Evolutionary conservation across 2,329 filamentous ascomycete genomes (phyloP), one percentile per base, ranked within the genome.

Genomic region (Epichloe brachyelytri): DNA sequence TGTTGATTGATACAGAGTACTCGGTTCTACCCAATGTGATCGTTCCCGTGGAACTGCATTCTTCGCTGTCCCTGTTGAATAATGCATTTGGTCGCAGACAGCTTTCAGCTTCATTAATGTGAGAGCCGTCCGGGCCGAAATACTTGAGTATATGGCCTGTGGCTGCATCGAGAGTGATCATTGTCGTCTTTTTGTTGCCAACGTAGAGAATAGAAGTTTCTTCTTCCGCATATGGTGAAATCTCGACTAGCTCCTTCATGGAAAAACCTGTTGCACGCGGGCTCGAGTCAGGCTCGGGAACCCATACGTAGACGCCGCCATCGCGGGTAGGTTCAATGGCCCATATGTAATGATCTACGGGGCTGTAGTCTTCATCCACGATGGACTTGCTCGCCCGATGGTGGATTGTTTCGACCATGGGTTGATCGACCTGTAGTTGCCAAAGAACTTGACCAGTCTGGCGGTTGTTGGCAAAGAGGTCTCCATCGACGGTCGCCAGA

Each of bases 401-500:
- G 66, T 96, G 90, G 53, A 80, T 82, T 44, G 88, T 95, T 69
- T 96, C 86, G 55, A 97, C 84, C 80, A 95, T 90, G 59, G 91
- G 88, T 60, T 85, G 82, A 59, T 88, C 86, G 54, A 86, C 81
- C 67, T 88, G 82, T 55, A 95, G 77, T 62, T 86, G 84, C 93
- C 93, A 97, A 65, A 83, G 85, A 60, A 85, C 78, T 56, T 83
- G 78, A 60, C 93, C 93, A 49, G 86, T 93, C 65, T 84, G 86
- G 62, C 93, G 82, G 73, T 96, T 88, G 68, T 83, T 83, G 67
- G 91, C 90, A 73, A 95, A 87, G 63, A 97, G 81, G 67, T 88
- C 87, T 77, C 93, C 93, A 77, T 97, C 90, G 81, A 97, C 87
- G 80, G 93, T 97, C 87, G 93, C 91, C 86, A 98, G 78, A 77